Conservation (phyloP, 2,329 filamentous ascomycete species). For the Fusarium concolor region DNA sequence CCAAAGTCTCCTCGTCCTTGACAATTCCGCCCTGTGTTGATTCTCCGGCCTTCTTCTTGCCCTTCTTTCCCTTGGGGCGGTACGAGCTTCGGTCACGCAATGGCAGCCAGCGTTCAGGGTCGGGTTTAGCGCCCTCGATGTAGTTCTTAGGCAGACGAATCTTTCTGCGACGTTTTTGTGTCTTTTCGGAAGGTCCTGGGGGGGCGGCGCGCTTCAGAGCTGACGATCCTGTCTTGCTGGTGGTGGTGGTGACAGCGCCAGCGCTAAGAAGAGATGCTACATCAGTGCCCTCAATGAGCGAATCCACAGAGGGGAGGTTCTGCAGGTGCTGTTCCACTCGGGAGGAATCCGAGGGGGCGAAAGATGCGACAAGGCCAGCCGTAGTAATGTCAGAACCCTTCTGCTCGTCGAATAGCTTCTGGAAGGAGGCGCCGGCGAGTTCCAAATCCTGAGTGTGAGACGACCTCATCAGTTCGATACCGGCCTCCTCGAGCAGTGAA, state of each 20-base stretch:
- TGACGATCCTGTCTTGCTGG: constrained; percentile 51
- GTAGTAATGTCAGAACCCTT: constrained; percentile 75
- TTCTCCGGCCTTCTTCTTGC: constrained; percentile 82
- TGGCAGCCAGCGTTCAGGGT: constrained; percentile 94
- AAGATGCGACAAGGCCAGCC: constrained; percentile 88
- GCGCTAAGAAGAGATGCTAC: constrained; percentile 71
- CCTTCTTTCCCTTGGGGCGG: constrained; percentile 90
- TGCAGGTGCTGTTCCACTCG: constrained; percentile 66
- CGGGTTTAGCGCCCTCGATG: constrained; percentile 81
- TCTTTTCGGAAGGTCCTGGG: constrained; percentile 54
- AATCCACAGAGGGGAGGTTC: constrained; percentile 70
- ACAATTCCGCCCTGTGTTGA: constrained; percentile 88
- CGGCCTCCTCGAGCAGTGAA: constrained; percentile 84
- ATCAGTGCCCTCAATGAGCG: constrained; percentile 71
- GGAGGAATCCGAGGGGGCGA: constrained; percentile 70
- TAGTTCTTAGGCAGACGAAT: constrained; percentile 77
- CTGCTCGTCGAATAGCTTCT: constrained; percentile 73
- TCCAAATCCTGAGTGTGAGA: constrained; percentile 74
- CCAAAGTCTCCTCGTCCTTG: constrained; percentile 76
- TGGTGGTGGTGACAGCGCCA: constrained; percentile 66
- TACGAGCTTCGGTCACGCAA: constrained; percentile 90
- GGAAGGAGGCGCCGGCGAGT: constrained; percentile 83
- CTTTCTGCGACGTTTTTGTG: constrained; percentile 68
- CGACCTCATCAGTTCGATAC: constrained; percentile 83
- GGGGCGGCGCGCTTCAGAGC: constrained; percentile 62